Conservation (phyloP, 805 yeast genomes). For the Candida oleophila region DNA sequence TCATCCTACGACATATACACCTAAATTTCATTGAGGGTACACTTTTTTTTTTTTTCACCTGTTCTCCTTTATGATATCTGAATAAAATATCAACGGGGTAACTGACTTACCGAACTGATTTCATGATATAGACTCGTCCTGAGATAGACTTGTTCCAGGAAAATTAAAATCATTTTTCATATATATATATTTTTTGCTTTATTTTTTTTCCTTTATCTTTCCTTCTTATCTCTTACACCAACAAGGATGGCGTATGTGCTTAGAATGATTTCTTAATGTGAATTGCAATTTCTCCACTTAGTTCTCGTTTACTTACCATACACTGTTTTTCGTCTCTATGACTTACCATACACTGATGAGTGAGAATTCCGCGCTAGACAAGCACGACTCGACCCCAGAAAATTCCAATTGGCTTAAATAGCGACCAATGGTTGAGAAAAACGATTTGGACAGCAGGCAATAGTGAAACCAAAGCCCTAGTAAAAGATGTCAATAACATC, state of each 20-base stretch:
- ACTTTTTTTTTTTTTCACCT: too few species aligned
- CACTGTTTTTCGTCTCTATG: slow-evolving; percentile 2
- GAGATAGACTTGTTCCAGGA: too few species aligned
- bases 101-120: too few species aligned
- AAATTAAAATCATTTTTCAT: too few species aligned
- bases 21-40: too few species aligned
- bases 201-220: too few species aligned
- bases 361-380: not conserved
- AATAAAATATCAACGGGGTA: too few species aligned
- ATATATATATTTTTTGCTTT: too few species aligned
- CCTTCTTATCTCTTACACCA: not conserved
- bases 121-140: too few species aligned
- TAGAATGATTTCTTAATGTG: not conserved
- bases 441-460: not conserved
- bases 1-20: too few species aligned
- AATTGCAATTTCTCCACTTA: not conserved
- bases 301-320: slow-evolving; percentile 2
- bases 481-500: not conserved
- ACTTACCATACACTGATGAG: slow-evolving; percentile 6
- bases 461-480: not conserved
- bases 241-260: too few species aligned
- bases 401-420: not conserved
- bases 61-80: too few species aligned
- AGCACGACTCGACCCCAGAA: not conserved
- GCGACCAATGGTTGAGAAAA: not conserved